Evolutionary conservation across 1,284 basidiomycete genomes (phyloP).

Genomic region (Dichomitus squalens): DNA sequence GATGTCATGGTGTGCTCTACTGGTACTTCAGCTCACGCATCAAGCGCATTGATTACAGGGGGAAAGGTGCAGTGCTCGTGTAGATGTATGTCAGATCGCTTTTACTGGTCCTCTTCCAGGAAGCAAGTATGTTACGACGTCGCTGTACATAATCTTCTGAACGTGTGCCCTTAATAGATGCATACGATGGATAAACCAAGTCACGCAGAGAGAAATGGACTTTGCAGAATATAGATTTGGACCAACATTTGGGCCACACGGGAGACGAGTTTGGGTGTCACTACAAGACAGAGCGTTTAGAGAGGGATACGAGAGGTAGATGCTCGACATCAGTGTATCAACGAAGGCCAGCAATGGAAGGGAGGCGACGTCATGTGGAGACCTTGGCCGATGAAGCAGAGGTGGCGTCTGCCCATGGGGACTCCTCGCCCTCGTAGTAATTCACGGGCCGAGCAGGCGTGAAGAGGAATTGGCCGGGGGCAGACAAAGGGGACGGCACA

Average conservation of each 20-base stretch:
- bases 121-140: conserved; percentile 24
- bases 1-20: not conserved
- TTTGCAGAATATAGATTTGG: conserved; percentile 1
- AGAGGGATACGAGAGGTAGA: not conserved
- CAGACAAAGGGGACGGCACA: conserved; percentile 24
- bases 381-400: conserved; percentile 15
- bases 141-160: conserved; percentile 24
- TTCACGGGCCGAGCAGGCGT: conserved; percentile 20
- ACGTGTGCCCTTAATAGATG: conserved; percentile 13
- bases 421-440: conserved; percentile 32
- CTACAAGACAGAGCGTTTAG: not conserved
- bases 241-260: conserved; percentile 2
- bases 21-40: not conserved
- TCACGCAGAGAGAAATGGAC: not conserved
- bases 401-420: conserved; percentile 34
- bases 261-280: not conserved
- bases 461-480: conserved; percentile 25
- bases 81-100: conserved; percentile 4
- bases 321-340: not conserved
- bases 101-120: conserved; percentile 9
- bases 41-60: not conserved
- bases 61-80: not conserved
- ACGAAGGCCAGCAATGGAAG: not conserved
- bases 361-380: not conserved
- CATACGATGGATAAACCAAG: conserved; percentile 1